Conservation (phyloP, 2,329 filamentous ascomycete species). For the Ramularia collo-cygni region DNA sequence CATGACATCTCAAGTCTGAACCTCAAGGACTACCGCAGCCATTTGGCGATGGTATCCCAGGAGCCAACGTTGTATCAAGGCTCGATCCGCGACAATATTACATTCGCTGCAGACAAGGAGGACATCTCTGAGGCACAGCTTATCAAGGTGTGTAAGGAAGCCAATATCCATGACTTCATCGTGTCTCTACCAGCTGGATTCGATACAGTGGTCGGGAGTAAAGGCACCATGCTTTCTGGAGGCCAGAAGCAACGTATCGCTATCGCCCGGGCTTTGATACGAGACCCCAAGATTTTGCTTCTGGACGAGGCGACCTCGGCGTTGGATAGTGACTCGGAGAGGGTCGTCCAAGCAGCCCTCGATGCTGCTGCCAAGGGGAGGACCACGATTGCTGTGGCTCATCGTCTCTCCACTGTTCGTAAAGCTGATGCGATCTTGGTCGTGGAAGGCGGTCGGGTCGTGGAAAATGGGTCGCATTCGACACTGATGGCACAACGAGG, state of each 20-base stretch:
- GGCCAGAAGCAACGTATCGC: constrained; percentile 27
- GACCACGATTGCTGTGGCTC: constrained; percentile 39
- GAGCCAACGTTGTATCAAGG: constrained; percentile 94
- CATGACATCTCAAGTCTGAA: constrained; percentile 75
- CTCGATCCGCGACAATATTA: constrained; percentile 81
- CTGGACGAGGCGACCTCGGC: constrained; percentile 29
- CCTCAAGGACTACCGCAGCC: constrained; percentile 75
- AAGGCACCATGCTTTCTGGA: constrained; percentile 20
- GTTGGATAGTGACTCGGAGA: constrained; percentile 23
- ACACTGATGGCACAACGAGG: constrained; percentile 5
- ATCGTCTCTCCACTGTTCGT: constrained; percentile 38
- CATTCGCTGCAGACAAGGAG: constrained; percentile 51
- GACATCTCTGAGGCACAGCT: constrained; percentile 10
- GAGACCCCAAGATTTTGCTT: constrained; percentile 24
- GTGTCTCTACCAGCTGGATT: constrained; percentile 22
- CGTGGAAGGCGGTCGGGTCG: constrained; percentile 32
- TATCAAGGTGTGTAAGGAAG: constrained; percentile 10
- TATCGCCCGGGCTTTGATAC: constrained; percentile 26
- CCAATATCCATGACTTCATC: constrained; percentile 18
- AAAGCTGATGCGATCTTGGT: constrained; percentile 38
- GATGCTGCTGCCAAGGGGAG: constrained; percentile 20
- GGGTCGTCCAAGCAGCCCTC: constrained; percentile 23
- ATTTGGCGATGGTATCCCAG: constrained; percentile 83
- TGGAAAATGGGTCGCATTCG: constrained; percentile 35
- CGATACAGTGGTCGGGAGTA: constrained; percentile 18